Conservation (phyloP, 495 filamentous ascomycete genomes). For the Xylaria palmicola region DNA sequence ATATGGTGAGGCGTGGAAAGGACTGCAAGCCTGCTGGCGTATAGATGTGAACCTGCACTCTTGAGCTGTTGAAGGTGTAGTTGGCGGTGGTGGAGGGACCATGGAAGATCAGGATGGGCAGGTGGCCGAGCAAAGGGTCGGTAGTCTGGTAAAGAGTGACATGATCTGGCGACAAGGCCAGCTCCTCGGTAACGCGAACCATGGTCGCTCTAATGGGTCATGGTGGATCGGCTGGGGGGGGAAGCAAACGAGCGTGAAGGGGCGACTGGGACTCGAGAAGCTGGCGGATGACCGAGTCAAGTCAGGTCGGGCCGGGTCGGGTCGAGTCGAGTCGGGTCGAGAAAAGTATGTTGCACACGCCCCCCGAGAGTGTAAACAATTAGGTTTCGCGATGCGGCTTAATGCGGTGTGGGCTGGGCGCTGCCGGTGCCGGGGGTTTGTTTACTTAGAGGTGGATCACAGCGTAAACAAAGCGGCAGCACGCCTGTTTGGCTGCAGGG, state of each 20-base stretch:
- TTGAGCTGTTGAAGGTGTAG: constrained; percentile 80
- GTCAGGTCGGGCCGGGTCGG: neutral
- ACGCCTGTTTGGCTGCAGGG: neutral
- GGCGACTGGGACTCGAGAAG: constrained; percentile 5
- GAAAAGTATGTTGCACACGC: neutral
- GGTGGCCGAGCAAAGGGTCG: constrained; percentile 71
- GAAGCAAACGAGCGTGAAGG: constrained; percentile 20
- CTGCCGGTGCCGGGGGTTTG: constrained; percentile 6
- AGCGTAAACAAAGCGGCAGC: constrained; percentile 11
- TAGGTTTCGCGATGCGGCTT: constrained; percentile 7
- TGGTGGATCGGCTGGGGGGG: constrained; percentile 24
- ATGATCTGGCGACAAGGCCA: constrained; percentile 69
- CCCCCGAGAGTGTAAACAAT: constrained; percentile 11
- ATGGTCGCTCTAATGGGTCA: constrained; percentile 54
- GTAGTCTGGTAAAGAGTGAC: constrained; percentile 78
- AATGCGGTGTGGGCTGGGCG: constrained; percentile 8
- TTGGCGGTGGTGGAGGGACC: constrained; percentile 80
- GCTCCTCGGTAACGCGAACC: constrained; percentile 64
- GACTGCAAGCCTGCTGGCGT: constrained; percentile 82
- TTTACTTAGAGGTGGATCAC: constrained; percentile 11
- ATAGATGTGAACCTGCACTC: constrained; percentile 90
- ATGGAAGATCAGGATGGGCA: constrained; percentile 78
- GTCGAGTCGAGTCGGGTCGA: neutral
- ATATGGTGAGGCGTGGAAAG: constrained; percentile 86
- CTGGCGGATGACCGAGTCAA: neutral